Base-by-base conservation (phyloP, 331 rosid species). In the Acacia concinna region DNA sequence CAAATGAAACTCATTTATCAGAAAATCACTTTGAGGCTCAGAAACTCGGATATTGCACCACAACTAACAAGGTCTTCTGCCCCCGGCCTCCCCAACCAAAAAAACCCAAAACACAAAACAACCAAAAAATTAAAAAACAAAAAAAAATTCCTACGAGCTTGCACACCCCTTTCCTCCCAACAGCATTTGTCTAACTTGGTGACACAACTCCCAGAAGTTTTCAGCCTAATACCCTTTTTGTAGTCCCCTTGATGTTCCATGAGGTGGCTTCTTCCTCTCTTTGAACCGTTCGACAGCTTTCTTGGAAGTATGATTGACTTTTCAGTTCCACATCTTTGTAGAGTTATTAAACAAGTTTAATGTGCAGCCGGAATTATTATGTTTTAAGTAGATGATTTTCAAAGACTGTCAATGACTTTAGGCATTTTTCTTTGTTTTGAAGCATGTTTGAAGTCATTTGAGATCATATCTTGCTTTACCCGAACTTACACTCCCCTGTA, bases 381-480 rank as follows among this genome's bases (percentile, higher is more conserved):
- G 28, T 62, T 64, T 66, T n/a, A 63, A 66, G 62, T 32, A 25
- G 59, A 74, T 46, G 78, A 78, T 73, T 21, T 62, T 56, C 34
- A 23, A 9, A 32, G 59, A 70, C 46, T 32, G 78, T 79, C 38
- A n/a, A 73, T 73, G 44, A 49, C 32, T 76, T 59, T 34, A 54
- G 44, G 81, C 31, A 63, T 68, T 37, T 37, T 41, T 70, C 31
- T 27, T 60, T 28, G 4, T 54, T 63, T 77, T 60, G 76, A 62
- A 79, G 46, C 77, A 69, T 34, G 38, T 35, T 49, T 67, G 6
- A 9, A 56, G 17, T 11, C 17, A 68, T 56, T 69, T 6, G 37
- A 30, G 65, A 78, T 69, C 25, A 14, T n/a, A 56, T 63, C 3
- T 51, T 66, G 21, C 37, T 43, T 47, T 32, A 28, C 59, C 68